Percentiles rank a stretch among this genome's conserved stretches.
Evolutionary conservation across 768 basidiomycete genomes (phyloP).

Genomic region (Suillus brevipes): DNA sequence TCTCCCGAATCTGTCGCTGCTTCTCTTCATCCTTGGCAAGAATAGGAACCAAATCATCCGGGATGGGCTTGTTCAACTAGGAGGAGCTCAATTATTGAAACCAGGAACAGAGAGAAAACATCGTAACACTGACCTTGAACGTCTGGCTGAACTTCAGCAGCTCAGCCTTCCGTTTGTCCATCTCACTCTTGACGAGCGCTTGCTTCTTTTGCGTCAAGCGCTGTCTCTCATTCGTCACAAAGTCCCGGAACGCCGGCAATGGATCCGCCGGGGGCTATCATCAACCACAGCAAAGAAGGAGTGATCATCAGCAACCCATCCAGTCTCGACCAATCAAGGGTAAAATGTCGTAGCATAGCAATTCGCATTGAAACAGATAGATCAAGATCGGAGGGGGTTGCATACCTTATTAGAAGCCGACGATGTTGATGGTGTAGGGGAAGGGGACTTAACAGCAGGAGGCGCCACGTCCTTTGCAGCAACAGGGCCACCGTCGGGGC

Average conservation of each 20-base stretch:
- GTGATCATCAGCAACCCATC: conserved; percentile 7
- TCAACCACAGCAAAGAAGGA: conserved; percentile 8
- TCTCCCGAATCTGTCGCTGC: conserved; percentile 80
- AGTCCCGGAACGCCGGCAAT: conserved; percentile 85
- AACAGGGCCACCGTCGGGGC: conserved; percentile 65
- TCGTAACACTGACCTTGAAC: conserved; percentile 76
- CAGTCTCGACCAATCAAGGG: conserved; percentile 16
- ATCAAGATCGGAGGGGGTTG: background rate
- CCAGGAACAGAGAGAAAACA: background rate
- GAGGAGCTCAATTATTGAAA: conserved; percentile 3
- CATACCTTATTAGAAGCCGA: conserved; percentile 51
- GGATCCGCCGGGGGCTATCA: conserved; percentile 69
- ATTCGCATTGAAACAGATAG: conserved; percentile 8
- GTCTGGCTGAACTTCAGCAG: conserved; percentile 88
- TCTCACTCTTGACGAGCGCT: conserved; percentile 84
- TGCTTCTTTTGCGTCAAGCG: conserved; percentile 89
- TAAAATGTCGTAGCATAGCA: conserved; percentile 2
- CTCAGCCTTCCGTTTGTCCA: conserved; percentile 93
- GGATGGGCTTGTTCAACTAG: conserved; percentile 92
- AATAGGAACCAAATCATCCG: conserved; percentile 90
- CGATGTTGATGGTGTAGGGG: conserved; percentile 53
- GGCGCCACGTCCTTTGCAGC: conserved; percentile 41
- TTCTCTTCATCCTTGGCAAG: conserved; percentile 93
- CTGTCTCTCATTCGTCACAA: conserved; percentile 90
- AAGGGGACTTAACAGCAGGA: conserved; percentile 60